A percentile compares a stretch with the other conserved stretches of the same genome.
Evolutionary conservation across 2,329 filamentous ascomycete species (phyloP).

Genomic region (Emmonsiellopsis sp.): DNA sequence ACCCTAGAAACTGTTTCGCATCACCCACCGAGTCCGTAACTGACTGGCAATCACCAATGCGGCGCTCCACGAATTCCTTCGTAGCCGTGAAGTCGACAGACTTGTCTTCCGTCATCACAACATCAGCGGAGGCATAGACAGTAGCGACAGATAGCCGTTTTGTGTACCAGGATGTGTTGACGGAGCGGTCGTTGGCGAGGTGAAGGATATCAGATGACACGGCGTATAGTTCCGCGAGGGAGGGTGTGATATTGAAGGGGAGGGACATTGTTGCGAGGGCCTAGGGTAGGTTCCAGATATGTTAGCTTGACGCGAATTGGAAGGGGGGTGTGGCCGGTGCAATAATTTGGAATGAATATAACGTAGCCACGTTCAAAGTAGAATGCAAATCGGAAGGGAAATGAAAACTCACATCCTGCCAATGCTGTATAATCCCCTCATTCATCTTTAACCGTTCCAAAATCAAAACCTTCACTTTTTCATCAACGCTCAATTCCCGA

Average conservation of each 20-base stretch:
- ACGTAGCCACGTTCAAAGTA: constrained; percentile 1
- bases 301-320: neutral
- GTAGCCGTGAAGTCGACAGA: constrained; percentile 68
- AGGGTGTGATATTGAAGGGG: constrained; percentile 64
- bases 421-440: constrained; percentile 59
- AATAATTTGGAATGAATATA: neutral
- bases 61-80: constrained; percentile 65
- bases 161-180: constrained; percentile 84
- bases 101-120: constrained; percentile 88
- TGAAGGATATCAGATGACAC: constrained; percentile 92
- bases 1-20: constrained; percentile 69
- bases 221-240: constrained; percentile 66
- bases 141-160: constrained; percentile 55
- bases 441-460: constrained; percentile 74
- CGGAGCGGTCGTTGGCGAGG: constrained; percentile 68
- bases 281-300: constrained; percentile 34
- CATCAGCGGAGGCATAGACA: constrained; percentile 69
- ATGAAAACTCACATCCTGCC: constrained; percentile 65
- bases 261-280: constrained; percentile 87
- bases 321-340: neutral
- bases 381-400: neutral
- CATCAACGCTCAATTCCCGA: constrained; percentile 41
- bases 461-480: constrained; percentile 61
- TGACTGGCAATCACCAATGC: constrained; percentile 60
- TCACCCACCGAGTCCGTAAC: constrained; percentile 55